Evolutionary conservation across 208 protist species (phyloP).

Genomic region (Trypanosoma cruzi): DNA sequence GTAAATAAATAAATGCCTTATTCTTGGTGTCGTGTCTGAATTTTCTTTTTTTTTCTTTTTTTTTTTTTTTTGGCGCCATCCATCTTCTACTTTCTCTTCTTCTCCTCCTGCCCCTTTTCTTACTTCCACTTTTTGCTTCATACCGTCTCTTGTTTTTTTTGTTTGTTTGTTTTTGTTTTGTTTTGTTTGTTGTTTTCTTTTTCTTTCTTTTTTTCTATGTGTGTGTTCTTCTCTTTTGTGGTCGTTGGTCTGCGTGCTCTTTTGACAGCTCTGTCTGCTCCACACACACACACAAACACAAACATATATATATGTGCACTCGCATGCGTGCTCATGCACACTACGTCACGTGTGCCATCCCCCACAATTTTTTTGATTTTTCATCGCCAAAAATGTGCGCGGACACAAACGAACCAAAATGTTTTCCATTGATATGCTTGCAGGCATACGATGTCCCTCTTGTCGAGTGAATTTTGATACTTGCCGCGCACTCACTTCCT

Average conservation of each 20-base stretch:
- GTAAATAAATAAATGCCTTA: no score
- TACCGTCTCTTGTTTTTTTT: not conserved
- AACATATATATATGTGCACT: not conserved
- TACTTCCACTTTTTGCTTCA: not conserved
- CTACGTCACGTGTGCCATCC: no score
- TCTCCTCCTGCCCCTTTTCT: not conserved
- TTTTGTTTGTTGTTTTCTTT: not conserved
- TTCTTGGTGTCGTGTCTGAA: not conserved
- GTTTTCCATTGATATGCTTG: not conserved
- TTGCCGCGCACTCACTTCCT: not conserved
- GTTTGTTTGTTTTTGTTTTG: not conserved
- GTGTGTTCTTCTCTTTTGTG: no score
- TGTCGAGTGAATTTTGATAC: not conserved
- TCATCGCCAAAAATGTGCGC: no score
- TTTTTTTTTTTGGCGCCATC: constrained; percentile 1
- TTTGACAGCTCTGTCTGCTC: no score
- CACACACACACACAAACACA: not conserved
- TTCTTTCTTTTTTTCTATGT: not conserved
- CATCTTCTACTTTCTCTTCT: not conserved
- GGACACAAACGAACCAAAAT: not conserved
- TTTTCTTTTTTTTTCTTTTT: constrained; percentile 12
- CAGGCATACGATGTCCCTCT: not conserved
- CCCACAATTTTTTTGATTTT: no score
- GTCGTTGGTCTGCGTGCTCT: no score
- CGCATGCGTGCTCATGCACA: not conserved